phyloP scores from a whole-genome alignment of 768 basidiomycete genomes.

The Fistulinella prunicolor region DNA sequence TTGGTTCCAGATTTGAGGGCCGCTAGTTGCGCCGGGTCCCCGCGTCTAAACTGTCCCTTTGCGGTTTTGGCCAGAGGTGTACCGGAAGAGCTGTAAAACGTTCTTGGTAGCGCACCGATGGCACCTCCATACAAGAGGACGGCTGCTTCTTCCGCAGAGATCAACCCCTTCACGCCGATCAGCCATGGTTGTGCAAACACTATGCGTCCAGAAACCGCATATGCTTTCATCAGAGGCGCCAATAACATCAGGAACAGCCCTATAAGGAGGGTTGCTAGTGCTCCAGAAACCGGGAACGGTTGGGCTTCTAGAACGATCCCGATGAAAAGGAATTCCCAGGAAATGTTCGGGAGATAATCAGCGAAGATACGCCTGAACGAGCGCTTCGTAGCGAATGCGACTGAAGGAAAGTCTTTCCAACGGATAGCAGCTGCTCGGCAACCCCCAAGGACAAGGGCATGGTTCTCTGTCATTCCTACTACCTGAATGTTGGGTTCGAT shows the following conservation, averaged over 20 bases:
- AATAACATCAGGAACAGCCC: slow-evolving; percentile 12
- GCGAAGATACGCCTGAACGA: slow-evolving; percentile 15
- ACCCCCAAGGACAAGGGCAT: slow-evolving; percentile 22
- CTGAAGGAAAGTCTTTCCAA: slow-evolving; percentile 23
- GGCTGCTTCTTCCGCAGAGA: slow-evolving; percentile 23
- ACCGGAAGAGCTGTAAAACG: slow-evolving; percentile 19
- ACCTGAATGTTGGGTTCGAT: slow-evolving; percentile 15
- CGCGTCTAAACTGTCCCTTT: slow-evolving; percentile 13
- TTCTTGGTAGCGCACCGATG: slow-evolving; percentile 6
- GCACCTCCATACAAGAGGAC: slow-evolving; percentile 13
- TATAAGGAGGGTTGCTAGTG: not conserved
- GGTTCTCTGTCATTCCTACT: slow-evolving; percentile 16
- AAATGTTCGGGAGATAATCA: not conserved
- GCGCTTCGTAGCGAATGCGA: slow-evolving; percentile 14
- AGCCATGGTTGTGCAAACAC: slow-evolving; percentile 20
- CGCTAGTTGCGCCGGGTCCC: slow-evolving; percentile 11
- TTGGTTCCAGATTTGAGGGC: not conserved
- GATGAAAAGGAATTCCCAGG: slow-evolving; percentile 1
- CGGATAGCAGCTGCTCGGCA: slow-evolving; percentile 21
- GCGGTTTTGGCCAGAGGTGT: slow-evolving; percentile 10
- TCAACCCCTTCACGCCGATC: slow-evolving; percentile 23
- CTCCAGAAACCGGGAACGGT: not conserved
- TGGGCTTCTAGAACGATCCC: not conserved
- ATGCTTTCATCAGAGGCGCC: slow-evolving; percentile 10
- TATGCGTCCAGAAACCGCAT: slow-evolving; percentile 18